Conservation (phyloP, 768 basidiomycete genomes). For the Amanita molliuscula region DNA sequence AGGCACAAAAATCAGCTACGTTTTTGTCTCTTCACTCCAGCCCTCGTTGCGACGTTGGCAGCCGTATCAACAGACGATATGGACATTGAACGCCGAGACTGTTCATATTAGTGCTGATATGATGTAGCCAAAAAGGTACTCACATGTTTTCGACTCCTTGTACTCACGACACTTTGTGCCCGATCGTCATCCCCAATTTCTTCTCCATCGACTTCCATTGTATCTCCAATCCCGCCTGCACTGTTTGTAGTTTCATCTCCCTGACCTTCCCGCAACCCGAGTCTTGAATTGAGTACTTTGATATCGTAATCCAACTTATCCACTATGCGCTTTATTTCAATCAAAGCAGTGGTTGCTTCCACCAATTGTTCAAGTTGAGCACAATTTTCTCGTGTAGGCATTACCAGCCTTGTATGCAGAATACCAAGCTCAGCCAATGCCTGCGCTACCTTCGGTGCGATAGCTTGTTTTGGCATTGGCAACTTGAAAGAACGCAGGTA, state of each 20-base stretch:
- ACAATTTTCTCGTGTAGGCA: constrained; percentile 86
- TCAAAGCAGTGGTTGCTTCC: constrained; percentile 57
- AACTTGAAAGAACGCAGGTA: constrained; percentile 84
- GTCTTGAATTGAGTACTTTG: constrained; percentile 50
- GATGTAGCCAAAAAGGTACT: constrained; percentile 12
- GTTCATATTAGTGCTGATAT: constrained; percentile 6
- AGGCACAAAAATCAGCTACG: constrained; percentile 24
- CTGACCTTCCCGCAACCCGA: constrained; percentile 42
- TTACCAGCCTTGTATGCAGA: constrained; percentile 66
- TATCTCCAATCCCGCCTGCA: constrained; percentile 27
- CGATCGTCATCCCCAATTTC: constrained; percentile 42
- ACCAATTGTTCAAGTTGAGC: constrained; percentile 64
- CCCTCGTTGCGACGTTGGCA: constrained; percentile 36
- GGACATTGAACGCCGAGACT: constrained; percentile 60
- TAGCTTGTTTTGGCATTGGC: constrained; percentile 64
- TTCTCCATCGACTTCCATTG: constrained; percentile 43
- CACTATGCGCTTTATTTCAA: constrained; percentile 84
- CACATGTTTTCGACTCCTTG: constrained; percentile 54
- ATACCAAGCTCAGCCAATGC: constrained; percentile 72
- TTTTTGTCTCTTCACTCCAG: constrained; percentile 50
- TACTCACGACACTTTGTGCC: constrained; percentile 56
- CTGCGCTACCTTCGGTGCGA: constrained; percentile 67
- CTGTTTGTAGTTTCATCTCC: constrained; percentile 18
- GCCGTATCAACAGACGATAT: constrained; percentile 69
- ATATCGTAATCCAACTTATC: constrained; percentile 87